Evolutionary conservation across 352 stramenopile genomes (phyloP), one percentile per base, ranked within the genome.

Genomic region (Albugo candida): DNA sequence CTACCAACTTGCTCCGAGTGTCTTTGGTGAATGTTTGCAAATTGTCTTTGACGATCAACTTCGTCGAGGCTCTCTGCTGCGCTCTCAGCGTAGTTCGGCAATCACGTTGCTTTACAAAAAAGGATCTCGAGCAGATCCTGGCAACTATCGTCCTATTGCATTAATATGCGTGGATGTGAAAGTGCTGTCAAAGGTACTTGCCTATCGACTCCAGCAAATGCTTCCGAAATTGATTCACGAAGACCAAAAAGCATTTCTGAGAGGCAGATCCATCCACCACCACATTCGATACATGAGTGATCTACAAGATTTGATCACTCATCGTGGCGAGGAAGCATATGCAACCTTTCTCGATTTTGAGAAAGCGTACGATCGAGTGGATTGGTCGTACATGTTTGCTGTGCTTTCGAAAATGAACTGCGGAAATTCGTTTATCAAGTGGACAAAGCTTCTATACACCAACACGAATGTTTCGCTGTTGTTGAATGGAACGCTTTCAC

Each of bases 151-250:
- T 54, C 53, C 0, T 39, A 46, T 2, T 47, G 45, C 12, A 65
- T 49, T 66, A 16, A 54, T 66, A 51, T 47, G 43, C 12, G 59
- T 63, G 17, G 55, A 61, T 17, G 47, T 55, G 1, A 60, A 61
- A 41, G 38, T 55, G 19, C 41, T 55, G 5, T 55, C 58, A 0
- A 42, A 55, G 34, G 27, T 47, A 0, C n/a, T 46, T 61, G 18
- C 53, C 0, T 41, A 54, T 11, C 31, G 49, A 1, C 37, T 55
- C 3, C 27, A 45, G 5, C 0, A 5, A 2, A 37, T 51, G 11
- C 13, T 61, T 5, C 49, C 18, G 1, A 12, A 20, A 11, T 21
- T 59, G 8, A 36, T 61, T 0, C 49, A 64, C 24, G 14, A 11
- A 0, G 49, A 60, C n/a, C 58, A 61, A 40, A 43, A 43, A 24